Evolutionary conservation across 305 asterid genomes (phyloP), one percentile per base, ranked within the genome.

Genomic region (Plantago lanceolata): DNA sequence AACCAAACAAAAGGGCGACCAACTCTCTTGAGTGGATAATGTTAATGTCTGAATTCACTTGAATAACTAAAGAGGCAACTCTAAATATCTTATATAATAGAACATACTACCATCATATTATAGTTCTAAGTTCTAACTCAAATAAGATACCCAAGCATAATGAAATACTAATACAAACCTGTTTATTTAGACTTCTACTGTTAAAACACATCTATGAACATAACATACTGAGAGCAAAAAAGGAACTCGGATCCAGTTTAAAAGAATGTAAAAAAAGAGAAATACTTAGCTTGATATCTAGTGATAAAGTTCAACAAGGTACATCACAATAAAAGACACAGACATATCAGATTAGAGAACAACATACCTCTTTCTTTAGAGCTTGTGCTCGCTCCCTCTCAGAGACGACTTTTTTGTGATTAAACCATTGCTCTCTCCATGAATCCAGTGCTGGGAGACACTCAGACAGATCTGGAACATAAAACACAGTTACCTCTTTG

Each of bases 371-470:
- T 64, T 81, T 90, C 79, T 76, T 81, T 69, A 73, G 64, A 48
- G 75, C 67, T 57, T 65, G 79, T 72, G 64, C 82, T 55, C 54
- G 80, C 70, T 84, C 95, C 76, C 95, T 82, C 78, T 87, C 97
- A 45, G 85, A 67, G 73, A 82, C 76, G 65, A 78, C 74, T 75
- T 74, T 84, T 71, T 78, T 94, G 80, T 86, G 82, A 78, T 78
- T 79, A 73, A 83, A 68, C 97, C 95, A 94, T 71, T 82, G 93
- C 14, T 88, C 90, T 66, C 85, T 76, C 99, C 99, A 94, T 67
- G 75, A 71, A 58, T 88, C 93, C 66, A 86, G 71, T 35, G 97
- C 88, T 67, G 99, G 99, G 63, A 88, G 88, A 71, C 96, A 94
- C 8, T 78, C 88, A 15, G 96, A 84, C 54, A 94, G 80, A 83